A percentile compares a stretch with the other conserved stretches of the same genome.
Conservation (phyloP, 768 basidiomycete genomes). For the Coprinellus micaceus region DNA sequence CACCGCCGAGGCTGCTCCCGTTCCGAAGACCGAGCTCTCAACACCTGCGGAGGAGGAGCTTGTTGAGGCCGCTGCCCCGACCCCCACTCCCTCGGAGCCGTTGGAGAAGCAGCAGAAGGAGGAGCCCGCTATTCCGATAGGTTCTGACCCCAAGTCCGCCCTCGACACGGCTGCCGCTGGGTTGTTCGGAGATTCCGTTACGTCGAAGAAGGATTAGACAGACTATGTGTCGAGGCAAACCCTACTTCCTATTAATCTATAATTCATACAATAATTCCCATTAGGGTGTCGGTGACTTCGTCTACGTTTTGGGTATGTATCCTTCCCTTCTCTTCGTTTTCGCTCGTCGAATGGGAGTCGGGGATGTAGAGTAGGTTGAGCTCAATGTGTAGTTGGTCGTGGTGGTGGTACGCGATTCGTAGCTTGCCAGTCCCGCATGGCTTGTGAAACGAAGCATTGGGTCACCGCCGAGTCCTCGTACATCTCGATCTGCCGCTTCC, state of each 20-base stretch:
- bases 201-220: not conserved
- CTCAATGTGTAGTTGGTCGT: not conserved
- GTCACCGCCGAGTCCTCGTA: constrained; percentile 65
- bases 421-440: constrained; percentile 66
- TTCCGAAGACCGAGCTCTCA: not conserved
- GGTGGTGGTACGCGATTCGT: constrained; percentile 12
- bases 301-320: not conserved
- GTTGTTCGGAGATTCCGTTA: constrained; percentile 16
- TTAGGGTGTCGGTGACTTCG: not conserved
- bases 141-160: constrained; percentile 4
- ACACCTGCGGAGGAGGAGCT: not conserved
- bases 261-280: not conserved
- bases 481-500: constrained; percentile 61
- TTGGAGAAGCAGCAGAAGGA: not conserved
- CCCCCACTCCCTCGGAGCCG: constrained; percentile 8
- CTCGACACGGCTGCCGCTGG: constrained; percentile 21
- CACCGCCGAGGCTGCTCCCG: not conserved
- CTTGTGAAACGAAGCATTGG: constrained; percentile 70
- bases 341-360: not conserved
- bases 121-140: not conserved
- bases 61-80: not conserved
- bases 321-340: too few species aligned
- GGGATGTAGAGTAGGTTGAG: not conserved
- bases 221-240: not conserved
- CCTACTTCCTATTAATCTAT: not conserved